Percentiles rank a stretch among this genome's conserved stretches.
phyloP scores from a whole-genome alignment of 192 early-diverging fungal species.

The Backusella liffmaniae region DNA sequence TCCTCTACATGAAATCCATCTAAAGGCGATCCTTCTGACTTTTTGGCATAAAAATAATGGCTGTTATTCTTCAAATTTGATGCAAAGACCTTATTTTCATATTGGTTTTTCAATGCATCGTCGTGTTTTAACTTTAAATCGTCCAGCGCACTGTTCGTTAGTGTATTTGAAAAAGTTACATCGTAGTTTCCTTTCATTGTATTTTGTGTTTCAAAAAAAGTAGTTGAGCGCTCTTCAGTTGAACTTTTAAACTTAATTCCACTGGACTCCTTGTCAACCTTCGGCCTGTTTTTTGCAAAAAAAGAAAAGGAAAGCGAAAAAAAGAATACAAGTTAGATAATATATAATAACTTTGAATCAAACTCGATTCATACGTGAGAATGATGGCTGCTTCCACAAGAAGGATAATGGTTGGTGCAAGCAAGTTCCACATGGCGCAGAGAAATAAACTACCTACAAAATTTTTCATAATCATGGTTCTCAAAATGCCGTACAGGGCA shows the following conservation, averaged over 20 bases:
- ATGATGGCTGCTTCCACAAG: slow-evolving; percentile 24
- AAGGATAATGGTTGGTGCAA: slow-evolving; percentile 8
- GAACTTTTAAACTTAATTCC: slow-evolving; percentile 7
- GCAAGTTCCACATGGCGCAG: slow-evolving; percentile 20
- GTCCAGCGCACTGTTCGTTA: neutral
- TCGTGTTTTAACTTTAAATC: neutral
- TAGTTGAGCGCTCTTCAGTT: neutral
- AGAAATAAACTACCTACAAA: slow-evolving; percentile 12
- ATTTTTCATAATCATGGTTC: slow-evolving; percentile 20
- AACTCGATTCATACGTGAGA: slow-evolving; percentile 13
- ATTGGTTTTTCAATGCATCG: neutral
- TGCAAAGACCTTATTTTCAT: no score
- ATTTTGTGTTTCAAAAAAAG: neutral
- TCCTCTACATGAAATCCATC: neutral
- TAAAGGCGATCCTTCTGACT: no score
- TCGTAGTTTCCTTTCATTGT: neutral
- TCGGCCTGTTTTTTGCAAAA: neutral
- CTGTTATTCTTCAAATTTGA: no score
- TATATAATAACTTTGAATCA: neutral
- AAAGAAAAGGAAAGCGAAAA: neutral
- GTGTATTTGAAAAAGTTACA: neutral
- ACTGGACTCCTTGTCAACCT: neutral
- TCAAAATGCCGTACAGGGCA: slow-evolving; percentile 28
- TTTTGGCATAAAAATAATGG: no score
- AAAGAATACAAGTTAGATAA: neutral